Base-by-base conservation (phyloP, 805 yeast genomes). In the Novakomyces olei region DNA sequence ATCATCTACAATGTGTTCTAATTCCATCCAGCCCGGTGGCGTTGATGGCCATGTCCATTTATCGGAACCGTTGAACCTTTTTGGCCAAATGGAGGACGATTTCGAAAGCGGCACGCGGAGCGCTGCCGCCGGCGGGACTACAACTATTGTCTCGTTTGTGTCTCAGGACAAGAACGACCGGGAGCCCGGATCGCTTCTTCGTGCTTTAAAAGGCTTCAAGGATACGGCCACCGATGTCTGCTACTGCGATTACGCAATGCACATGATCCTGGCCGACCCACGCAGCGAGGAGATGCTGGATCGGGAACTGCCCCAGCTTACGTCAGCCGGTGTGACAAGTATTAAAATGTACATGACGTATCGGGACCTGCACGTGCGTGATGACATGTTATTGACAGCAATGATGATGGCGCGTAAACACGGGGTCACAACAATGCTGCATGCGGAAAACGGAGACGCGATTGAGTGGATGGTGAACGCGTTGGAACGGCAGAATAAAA, bases 41-140 rank as follows among this genome's bases (percentile, higher is more conserved):
- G 55, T 63, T 29, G 69, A 63, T 41, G 54, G 63, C 1, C 69
- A 63, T 43, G 65, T 60, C 22, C 69, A 63, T 34, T 41, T 63
- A 19, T 58, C 59, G 34, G 65, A 63, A 48, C 55, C 12, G 54
- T 57, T 2, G 42, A 37, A 8, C 30, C 31, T 23, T 36, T 33
- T 33, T 36, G 39, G 29, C 32, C 37, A 15, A 38, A 39, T 37
- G 34, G 42, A 12, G 42, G 69, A 62, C 40, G 57, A 52, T 15
- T 60, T 61, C 42, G 60, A 54, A 33, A 41, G 54, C 4, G 67
- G 64, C 4, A 49, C 67, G 1, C 50, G 57, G 41, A 51, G 59
- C 34, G 63, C 67, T 1, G 49, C 61, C 19, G 62, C 60, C n/a
- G 69, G 69, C 31, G 69, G 69, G 8, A 63, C 65, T 4, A 63